Conservation (phyloP, 2,329 filamentous ascomycete species). For the Colletotrichum godetiae region DNA sequence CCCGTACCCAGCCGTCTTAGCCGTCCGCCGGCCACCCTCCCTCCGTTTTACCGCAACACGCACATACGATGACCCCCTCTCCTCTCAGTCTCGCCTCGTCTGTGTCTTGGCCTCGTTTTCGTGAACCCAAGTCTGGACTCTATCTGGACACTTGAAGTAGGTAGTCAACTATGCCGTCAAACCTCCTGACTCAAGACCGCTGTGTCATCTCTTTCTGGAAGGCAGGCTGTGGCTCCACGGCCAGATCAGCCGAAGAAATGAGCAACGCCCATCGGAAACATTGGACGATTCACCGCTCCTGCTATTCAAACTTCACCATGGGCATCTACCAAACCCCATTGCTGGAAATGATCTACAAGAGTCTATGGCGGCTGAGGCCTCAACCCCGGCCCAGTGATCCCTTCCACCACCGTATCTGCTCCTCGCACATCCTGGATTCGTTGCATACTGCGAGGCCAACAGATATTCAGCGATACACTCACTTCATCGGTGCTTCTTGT, state of each 20-base stretch:
- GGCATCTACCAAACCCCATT: background rate
- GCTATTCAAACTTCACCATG: background rate
- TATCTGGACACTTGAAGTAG: background rate
- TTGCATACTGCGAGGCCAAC: background rate
- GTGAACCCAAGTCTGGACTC: background rate
- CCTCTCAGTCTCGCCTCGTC: background rate
- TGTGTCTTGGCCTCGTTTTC: constrained; percentile 12
- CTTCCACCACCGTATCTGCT: background rate
- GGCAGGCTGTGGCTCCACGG: background rate
- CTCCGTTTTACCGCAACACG: background rate
- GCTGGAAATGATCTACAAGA: constrained; percentile 7
- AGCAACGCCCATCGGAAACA: constrained; percentile 8
- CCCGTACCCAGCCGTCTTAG: constrained; percentile 30
- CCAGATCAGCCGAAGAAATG: background rate
- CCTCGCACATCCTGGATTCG: background rate
- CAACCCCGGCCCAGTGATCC: background rate
- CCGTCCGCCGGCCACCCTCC: constrained; percentile 1
- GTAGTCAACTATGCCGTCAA: background rate
- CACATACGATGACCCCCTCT: background rate
- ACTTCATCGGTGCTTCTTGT: background rate
- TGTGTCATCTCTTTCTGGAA: background rate
- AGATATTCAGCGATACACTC: background rate
- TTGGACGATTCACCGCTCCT: background rate
- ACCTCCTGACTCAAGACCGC: constrained; percentile 13
- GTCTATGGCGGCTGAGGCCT: background rate